phyloP scores from a whole-genome alignment of 768 basidiomycete genomes.

The Collybia sp. region DNA sequence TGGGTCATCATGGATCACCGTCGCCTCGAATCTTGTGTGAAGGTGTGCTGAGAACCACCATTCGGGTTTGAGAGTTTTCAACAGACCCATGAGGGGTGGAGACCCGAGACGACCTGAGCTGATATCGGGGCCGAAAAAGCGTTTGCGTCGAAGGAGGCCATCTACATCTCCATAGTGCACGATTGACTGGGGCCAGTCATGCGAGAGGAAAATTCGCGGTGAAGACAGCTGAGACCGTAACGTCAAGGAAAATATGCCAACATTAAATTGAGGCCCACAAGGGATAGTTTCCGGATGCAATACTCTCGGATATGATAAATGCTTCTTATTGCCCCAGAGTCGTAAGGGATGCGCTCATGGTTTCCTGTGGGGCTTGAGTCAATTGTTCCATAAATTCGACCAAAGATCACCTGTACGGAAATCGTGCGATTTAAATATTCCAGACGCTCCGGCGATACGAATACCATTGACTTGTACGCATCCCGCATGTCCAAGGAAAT shows the following conservation, averaged over 20 bases:
- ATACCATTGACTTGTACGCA: conserved; percentile 85
- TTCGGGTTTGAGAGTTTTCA: conserved; percentile 65
- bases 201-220: conserved; percentile 82
- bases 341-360: conserved; percentile 81
- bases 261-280: conserved; percentile 34
- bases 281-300: conserved; percentile 72
- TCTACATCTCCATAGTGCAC: conserved; percentile 73
- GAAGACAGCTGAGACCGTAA: conserved; percentile 43
- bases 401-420: conserved; percentile 55
- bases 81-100: conserved; percentile 76
- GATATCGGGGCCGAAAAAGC: conserved; percentile 73
- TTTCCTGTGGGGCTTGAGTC: conserved; percentile 45
- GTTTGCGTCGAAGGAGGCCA: conserved; percentile 67
- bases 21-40: conserved; percentile 82
- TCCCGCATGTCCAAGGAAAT: conserved; percentile 91
- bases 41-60: conserved; percentile 96
- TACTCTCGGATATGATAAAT: conserved; percentile 91
- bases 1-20: conserved; percentile 36
- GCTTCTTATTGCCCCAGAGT: conserved; percentile 64
- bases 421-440: conserved; percentile 82
- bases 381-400: neutral
- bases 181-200: conserved; percentile 93
- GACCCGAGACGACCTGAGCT: conserved; percentile 69
- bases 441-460: conserved; percentile 86
- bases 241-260: conserved; percentile 8